A percentile compares a stretch with the other conserved stretches of the same genome.
These are phyloP conservation scores for Beauveria varroae DNA, from an alignment of 2,329 filamentous ascomycete species.

Conservation along the genomic window DNA sequence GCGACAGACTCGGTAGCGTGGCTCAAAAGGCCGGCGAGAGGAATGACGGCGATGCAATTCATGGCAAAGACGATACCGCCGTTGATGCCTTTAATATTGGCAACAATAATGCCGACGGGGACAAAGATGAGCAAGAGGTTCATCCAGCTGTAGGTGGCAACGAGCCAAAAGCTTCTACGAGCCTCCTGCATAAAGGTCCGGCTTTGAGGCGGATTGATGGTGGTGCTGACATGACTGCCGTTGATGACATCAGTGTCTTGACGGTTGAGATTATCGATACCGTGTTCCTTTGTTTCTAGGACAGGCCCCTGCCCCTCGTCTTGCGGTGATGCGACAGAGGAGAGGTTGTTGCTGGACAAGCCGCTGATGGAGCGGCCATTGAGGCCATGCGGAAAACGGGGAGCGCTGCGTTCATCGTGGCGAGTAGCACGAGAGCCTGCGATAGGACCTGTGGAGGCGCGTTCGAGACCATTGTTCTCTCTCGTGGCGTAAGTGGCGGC, in stretches of 20 bases:
- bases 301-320: slow-evolving; percentile 50
- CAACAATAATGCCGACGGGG: slow-evolving; percentile 64
- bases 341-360: slow-evolving; percentile 21
- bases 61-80: slow-evolving; percentile 62
- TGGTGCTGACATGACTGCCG: slow-evolving; percentile 23
- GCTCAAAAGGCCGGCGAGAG: slow-evolving; percentile 63
- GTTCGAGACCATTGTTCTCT: slow-evolving; percentile 13
- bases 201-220: slow-evolving; percentile 24
- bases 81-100: slow-evolving; percentile 43
- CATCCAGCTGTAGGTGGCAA: slow-evolving; percentile 67
- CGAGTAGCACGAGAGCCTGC: slow-evolving; percentile 15
- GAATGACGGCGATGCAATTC: slow-evolving; percentile 70
- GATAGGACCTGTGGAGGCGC: slow-evolving; percentile 15
- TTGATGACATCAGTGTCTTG: slow-evolving; percentile 22
- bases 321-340: slow-evolving; percentile 37
- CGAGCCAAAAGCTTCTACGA: slow-evolving; percentile 43
- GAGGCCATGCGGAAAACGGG: slow-evolving; percentile 15
- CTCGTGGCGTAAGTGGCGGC: slow-evolving; percentile 2
- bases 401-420: slow-evolving; percentile 13
- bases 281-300: slow-evolving; percentile 32
- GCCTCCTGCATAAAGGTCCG: slow-evolving; percentile 40
- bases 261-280: slow-evolving; percentile 11
- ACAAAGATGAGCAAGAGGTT: slow-evolving; percentile 73
- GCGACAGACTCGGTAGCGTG: slow-evolving; percentile 72
- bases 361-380: slow-evolving; percentile 21